A percentile compares a stretch with the other conserved stretches of the same genome.
Evolutionary conservation across 1,284 basidiomycete genomes (phyloP).

Genomic region (Sporisorium scitamineum): DNA sequence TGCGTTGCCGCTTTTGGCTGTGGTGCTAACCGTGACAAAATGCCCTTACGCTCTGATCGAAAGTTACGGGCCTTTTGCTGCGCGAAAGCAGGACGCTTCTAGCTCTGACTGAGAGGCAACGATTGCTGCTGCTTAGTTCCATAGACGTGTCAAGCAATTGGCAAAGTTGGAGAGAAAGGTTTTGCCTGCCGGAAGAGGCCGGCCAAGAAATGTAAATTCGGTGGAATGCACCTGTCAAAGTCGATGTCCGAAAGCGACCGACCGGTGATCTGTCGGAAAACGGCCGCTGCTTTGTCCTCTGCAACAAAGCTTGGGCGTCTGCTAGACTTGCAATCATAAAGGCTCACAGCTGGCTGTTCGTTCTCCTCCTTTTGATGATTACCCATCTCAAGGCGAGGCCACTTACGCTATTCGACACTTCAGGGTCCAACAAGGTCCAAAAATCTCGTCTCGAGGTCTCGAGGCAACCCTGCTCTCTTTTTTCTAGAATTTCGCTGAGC

Average conservation of each 20-base stretch:
- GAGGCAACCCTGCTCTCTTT: not conserved
- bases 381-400: not conserved
- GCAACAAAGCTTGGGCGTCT: not conserved
- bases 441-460: no score
- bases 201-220: not conserved
- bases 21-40: no score
- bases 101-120: no score
- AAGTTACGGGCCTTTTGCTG: no score
- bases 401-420: conserved; percentile 1
- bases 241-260: conserved; percentile 7
- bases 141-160: no score
- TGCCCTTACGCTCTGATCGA: no score
- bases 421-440: conserved; percentile 10
- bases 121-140: no score
- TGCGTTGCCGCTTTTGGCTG: no score
- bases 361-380: no score
- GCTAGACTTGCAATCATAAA: not conserved
- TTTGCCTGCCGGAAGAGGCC: conserved; percentile 1
- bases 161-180: not conserved
- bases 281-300: not conserved
- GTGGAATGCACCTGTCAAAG: not conserved
- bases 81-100: no score
- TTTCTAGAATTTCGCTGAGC: not conserved
- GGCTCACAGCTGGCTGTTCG: not conserved
- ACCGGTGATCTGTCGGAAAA: conserved; percentile 3